Evolutionary conservation across 352 stramenopile genomes (phyloP), one percentile per base, ranked within the genome.

Genomic region (Peronosclerospora sorghi): DNA sequence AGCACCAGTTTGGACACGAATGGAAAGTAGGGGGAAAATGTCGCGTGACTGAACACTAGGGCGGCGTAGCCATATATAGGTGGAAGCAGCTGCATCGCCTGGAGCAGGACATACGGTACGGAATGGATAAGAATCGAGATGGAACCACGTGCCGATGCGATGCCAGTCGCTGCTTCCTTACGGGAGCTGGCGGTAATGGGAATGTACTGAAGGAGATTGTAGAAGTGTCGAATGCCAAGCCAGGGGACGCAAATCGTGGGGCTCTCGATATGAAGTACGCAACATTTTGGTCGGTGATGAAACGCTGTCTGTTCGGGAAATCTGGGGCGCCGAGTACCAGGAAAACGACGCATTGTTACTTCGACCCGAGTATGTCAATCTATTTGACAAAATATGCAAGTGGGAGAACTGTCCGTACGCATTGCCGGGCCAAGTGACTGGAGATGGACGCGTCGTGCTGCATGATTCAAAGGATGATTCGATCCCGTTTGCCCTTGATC

Each of bases 161-260:
- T n/a, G n/a, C n/a, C n/a, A n/a, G n/a, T n/a, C n/a, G n/a, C n/a
- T n/a, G n/a, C n/a, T n/a, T n/a, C n/a, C n/a, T n/a, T n/a, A n/a
- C n/a, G 66, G 96, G 96, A 45, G 96, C 96, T 24, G 96, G 96
- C 57, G 96, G 96, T 41, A 99, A 99, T 67, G 96, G 96, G 32
- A 99, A 99, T 71, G 96, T 99, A 35, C 73, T 99, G 30, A 99
- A 99, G 69, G 95, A 99, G 72, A 98, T 99, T 68, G 94, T 98
- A 8, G 94, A 98, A 59, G 65, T 83, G 32, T 73, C 71, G 15
- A 61, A 78, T 51, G 68, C 67, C 20, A 73, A 83, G 53, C 88
- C 93, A 7, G 78, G 85, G 2, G 95, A 96, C 48, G 91, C 84
- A 17, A 85, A 90, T 56, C 66, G 71, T 17, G 79, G 79, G 79